phyloP scores from a whole-genome alignment of 1,284 basidiomycete genomes.

The Boletus smithii region DNA sequence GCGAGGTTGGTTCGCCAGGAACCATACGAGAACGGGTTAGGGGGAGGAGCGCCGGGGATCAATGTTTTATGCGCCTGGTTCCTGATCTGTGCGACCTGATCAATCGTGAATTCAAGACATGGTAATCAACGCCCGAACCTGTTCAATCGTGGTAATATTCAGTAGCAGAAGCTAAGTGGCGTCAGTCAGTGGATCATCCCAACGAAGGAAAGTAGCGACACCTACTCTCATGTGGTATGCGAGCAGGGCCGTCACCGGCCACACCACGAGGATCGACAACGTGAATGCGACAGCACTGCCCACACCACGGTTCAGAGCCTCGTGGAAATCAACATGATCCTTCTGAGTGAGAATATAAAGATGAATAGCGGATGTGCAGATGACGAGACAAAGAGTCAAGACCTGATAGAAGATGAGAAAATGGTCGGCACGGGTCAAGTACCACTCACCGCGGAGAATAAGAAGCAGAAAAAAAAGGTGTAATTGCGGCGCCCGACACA shows the following conservation, averaged over 20 bases:
- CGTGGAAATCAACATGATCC: constrained; percentile 50
- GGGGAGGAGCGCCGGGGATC: constrained; percentile 56
- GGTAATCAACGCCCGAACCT: constrained; percentile 49
- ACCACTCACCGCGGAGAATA: constrained; percentile 65
- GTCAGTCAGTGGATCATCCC: constrained; percentile 4
- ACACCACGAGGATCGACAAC: constrained; percentile 67
- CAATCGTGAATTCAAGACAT: constrained; percentile 7
- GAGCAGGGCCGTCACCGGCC: constrained; percentile 76
- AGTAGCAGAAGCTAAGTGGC: constrained; percentile 63
- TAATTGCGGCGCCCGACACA: constrained; percentile 92
- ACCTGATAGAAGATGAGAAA: constrained; percentile 43
- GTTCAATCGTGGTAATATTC: constrained; percentile 91
- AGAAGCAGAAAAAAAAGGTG: constrained; percentile 80
- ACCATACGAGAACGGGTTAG: constrained; percentile 78
- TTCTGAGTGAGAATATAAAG: constrained; percentile 63
- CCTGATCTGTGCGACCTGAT: constrained; percentile 51
- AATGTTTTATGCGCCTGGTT: constrained; percentile 75
- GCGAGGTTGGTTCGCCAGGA: constrained; percentile 65
- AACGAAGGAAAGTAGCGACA: constrained; percentile 9
- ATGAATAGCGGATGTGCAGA: constrained; percentile 81
- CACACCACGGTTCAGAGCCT: constrained; percentile 56
- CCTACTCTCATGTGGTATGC: constrained; percentile 82
- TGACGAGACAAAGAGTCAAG: constrained; percentile 67
- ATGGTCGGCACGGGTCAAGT: constrained; percentile 3
- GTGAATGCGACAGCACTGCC: constrained; percentile 80